Percentiles rank a stretch among this genome's conserved stretches.
Evolutionary conservation across 2,329 filamentous ascomycete species (phyloP).

Genomic region (Fusarium tupiense): DNA sequence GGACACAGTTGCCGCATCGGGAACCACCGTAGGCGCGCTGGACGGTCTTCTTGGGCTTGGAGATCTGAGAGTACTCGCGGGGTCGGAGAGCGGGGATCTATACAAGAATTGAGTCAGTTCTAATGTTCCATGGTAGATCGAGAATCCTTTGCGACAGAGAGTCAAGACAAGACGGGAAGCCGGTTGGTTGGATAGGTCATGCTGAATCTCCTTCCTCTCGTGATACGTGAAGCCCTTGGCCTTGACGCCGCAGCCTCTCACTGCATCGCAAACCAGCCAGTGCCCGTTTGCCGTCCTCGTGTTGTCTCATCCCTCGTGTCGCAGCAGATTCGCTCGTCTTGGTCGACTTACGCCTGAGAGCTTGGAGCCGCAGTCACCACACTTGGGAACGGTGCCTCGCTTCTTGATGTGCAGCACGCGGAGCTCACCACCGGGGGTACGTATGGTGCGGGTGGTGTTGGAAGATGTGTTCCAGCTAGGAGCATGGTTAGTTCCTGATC

Average conservation of each 20-base stretch:
- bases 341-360: conserved; percentile 88
- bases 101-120: conserved; percentile 25
- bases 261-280: neutral
- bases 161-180: conserved; percentile 1
- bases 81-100: conserved; percentile 96
- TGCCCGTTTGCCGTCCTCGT: conserved; percentile 12
- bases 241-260: neutral
- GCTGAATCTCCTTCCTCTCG: neutral
- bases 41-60: conserved; percentile 99
- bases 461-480: conserved; percentile 95
- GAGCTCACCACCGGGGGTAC: conserved; percentile 96
- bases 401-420: conserved; percentile 99
- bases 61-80: conserved; percentile 96
- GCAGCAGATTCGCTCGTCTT: conserved; percentile 26
- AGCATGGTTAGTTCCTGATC: conserved; percentile 30
- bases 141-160: conserved; percentile 10
- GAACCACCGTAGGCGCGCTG: conserved; percentile 98
- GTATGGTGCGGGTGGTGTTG: conserved; percentile 95
- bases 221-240: neutral
- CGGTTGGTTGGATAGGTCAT: neutral
- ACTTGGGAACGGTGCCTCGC: conserved; percentile 97
- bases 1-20: conserved; percentile 98
- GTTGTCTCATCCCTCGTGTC: conserved; percentile 25
- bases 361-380: conserved; percentile 98
- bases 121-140: neutral